Evolutionary conservation across 2,329 filamentous ascomycete genomes (phyloP), one percentile per base, ranked within the genome.

Genomic region (Chrysoporthe puriensis): DNA sequence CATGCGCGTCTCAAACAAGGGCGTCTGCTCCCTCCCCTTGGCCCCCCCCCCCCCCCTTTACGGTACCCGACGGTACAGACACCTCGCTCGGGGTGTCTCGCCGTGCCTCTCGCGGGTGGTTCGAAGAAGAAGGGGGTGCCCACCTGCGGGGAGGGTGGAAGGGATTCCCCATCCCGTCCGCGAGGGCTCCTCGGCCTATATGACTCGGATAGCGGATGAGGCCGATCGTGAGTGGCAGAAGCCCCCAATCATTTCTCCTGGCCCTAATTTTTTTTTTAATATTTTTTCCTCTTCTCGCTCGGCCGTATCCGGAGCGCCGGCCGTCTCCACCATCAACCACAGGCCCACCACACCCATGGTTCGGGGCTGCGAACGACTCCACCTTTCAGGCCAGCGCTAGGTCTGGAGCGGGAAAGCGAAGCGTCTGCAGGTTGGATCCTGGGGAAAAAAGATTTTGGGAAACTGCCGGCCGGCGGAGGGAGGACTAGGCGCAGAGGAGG

Each of bases 251-350:
- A n/a, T 5, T n/a, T 13, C 50, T 11, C n/a, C 21, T 4, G n/a
- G 2, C n/a, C 13, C 21, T 52, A 9, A 21, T 46, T 46, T 5
- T n/a, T 18, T 18, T 48, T 7, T 48, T n/a, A n/a, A 16, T 48
- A 13, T 54, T 13, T 34, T 16, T 32, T 40, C 36, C n/a, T 42
- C 52, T 54, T 14, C 26, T 32, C 32, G 13, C 32, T 64, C 66
- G 66, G 62, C 66, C 66, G 66, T 65, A 64, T 43, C 66, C 60
- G 56, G 61, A 9, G 34, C 36, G 46, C 61, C 66, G 66, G 62
- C 54, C 14, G 46, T 52, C 54, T 64, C 66, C 66, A 67, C 66
- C 50, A 52, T 26, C 48, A 44, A 52, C 16, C 21, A 36, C 63
- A 57, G 43, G 50, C 56, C 66, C 58, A 62, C 66, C 58, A 62